Evolutionary conservation across 2,329 filamentous ascomycete genomes (phyloP).

Genomic region (Ophiostoma montium): DNA sequence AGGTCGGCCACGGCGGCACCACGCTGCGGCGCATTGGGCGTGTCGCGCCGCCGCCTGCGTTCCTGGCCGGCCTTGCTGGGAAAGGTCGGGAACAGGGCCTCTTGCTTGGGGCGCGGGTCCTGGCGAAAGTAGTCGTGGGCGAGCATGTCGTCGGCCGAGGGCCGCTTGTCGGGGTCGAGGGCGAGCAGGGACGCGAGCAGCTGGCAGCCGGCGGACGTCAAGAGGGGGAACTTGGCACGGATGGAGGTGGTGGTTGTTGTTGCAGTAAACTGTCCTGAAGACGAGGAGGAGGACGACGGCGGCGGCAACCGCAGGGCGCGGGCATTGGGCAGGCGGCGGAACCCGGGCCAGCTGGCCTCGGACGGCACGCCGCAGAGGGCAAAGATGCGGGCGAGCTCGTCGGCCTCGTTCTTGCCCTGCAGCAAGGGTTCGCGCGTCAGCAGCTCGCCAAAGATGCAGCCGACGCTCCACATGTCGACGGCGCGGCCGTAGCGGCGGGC

Average conservation of each 20-base stretch:
- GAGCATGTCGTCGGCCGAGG: constrained; percentile 59
- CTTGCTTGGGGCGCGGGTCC: constrained; percentile 77
- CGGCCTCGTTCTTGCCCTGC: constrained; percentile 83
- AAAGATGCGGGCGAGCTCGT: constrained; percentile 79
- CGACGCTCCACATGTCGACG: constrained; percentile 91
- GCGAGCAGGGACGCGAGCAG: constrained; percentile 58
- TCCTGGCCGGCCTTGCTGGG: constrained; percentile 91
- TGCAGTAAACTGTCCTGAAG: constrained; percentile 25
- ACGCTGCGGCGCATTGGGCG: constrained; percentile 69
- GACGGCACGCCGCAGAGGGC: constrained; percentile 76
- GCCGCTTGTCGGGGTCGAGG: constrained; percentile 59
- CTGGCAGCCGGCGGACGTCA: constrained; percentile 59
- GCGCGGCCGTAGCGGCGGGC: constrained; percentile 57
- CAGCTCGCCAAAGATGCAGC: constrained; percentile 90
- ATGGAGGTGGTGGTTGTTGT: constrained; percentile 31
- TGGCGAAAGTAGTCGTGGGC: constrained; percentile 75
- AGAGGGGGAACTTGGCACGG: constrained; percentile 63
- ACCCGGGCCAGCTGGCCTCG: constrained; percentile 70
- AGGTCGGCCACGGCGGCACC: constrained; percentile 51
- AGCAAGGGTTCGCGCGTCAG: constrained; percentile 70
- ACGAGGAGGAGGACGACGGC: constrained; percentile 20
- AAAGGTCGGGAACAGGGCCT: constrained; percentile 92
- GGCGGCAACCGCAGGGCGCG: constrained; percentile 58
- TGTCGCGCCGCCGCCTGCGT: constrained; percentile 54
- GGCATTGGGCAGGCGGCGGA: constrained; percentile 77